Evolutionary conservation across 2,329 filamentous ascomycete species (phyloP).

Genomic region (Knufia fluminis): DNA sequence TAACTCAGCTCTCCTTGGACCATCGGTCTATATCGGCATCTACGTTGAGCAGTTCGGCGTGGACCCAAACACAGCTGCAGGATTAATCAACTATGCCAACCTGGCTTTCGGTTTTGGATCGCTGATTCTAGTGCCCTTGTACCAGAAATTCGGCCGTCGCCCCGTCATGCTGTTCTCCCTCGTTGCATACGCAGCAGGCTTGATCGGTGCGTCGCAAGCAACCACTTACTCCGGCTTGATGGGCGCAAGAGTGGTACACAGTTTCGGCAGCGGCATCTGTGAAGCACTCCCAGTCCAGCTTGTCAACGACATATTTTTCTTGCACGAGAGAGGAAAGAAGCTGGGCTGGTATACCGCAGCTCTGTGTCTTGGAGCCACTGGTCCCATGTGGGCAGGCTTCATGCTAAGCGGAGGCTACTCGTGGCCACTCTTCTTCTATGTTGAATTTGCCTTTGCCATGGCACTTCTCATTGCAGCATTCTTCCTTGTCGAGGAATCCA

Average conservation of each 20-base stretch:
- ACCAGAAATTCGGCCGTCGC: conserved; percentile 43
- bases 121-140: conserved; percentile 48
- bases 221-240: conserved; percentile 35
- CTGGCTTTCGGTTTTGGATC: conserved; percentile 51
- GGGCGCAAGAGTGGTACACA: conserved; percentile 35
- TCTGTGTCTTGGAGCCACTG: conserved; percentile 18
- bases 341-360: conserved; percentile 51
- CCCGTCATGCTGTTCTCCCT: conserved; percentile 36
- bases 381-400: conserved; percentile 51
- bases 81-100: conserved; percentile 52
- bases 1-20: conserved; percentile 48
- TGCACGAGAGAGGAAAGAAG: conserved; percentile 40
- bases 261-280: conserved; percentile 37
- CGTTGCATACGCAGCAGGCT: conserved; percentile 32
- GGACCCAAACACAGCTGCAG: conserved; percentile 43
- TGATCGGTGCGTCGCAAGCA: conserved; percentile 35
- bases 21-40: conserved; percentile 49
- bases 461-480: conserved; percentile 40
- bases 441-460: conserved; percentile 47
- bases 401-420: conserved; percentile 51
- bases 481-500: conserved; percentile 52
- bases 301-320: conserved; percentile 41
- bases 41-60: conserved; percentile 46
- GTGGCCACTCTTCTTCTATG: conserved; percentile 54
- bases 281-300: conserved; percentile 40